Conservation (phyloP, 2,329 filamentous ascomycete genomes). For the Periconia sp. region DNA sequence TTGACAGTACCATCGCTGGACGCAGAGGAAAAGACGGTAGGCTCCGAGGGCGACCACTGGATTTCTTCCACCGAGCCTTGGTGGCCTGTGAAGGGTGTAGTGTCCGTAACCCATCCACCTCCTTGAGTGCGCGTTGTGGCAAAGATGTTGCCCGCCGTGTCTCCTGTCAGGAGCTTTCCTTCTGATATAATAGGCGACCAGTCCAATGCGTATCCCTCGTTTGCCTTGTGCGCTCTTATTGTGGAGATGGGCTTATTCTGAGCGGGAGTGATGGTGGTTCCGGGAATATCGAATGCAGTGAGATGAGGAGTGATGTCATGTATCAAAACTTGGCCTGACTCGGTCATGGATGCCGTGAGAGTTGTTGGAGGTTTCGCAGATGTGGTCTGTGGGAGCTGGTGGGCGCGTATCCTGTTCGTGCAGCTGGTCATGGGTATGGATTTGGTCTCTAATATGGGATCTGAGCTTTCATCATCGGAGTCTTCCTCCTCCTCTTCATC, state of each 20-base stretch:
- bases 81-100: constrained; percentile 80
- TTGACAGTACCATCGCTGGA: constrained; percentile 93
- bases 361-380: constrained; percentile 75
- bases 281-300: constrained; percentile 84
- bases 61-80: constrained; percentile 86
- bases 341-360: constrained; percentile 87
- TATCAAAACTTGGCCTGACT: constrained; percentile 84
- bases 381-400: constrained; percentile 75
- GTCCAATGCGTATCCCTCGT: constrained; percentile 93
- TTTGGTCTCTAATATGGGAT: constrained; percentile 92
- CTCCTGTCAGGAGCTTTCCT: constrained; percentile 87
- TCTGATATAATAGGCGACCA: constrained; percentile 83
- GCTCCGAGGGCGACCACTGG: constrained; percentile 94
- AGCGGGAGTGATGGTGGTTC: constrained; percentile 74
- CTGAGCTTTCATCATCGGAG: constrained; percentile 67
- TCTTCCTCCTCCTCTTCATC: constrained; percentile 71
- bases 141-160: constrained; percentile 88
- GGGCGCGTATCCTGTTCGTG: constrained; percentile 88
- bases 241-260: constrained; percentile 89
- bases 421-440: constrained; percentile 82
- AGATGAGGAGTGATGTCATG: constrained; percentile 93
- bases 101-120: constrained; percentile 87
- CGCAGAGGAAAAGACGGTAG: constrained; percentile 90
- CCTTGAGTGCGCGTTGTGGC: constrained; percentile 82
- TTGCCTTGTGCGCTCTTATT: constrained; percentile 81